phyloP scores from a whole-genome alignment of 169 alveolate genomes.

The Cryptosporidium baileyi region DNA sequence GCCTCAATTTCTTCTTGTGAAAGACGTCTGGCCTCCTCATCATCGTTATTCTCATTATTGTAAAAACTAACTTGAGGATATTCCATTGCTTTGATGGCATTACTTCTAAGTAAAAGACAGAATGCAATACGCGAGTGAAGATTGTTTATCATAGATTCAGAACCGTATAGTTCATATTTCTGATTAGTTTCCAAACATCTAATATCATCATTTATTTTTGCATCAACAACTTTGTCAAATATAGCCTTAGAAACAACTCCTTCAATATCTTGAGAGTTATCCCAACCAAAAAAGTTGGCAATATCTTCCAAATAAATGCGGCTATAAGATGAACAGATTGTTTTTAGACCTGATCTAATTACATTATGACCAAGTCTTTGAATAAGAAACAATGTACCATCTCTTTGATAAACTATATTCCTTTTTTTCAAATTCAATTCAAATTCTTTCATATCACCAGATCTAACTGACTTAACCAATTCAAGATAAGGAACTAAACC shows the following conservation, averaged over 20 bases:
- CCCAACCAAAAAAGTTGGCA: slow-evolving; percentile 88
- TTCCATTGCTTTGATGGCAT: slow-evolving; percentile 86
- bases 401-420: slow-evolving; percentile 80
- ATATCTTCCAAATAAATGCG: slow-evolving; percentile 88
- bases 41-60: neutral
- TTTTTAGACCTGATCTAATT: slow-evolving; percentile 92
- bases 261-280: slow-evolving; percentile 88
- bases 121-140: slow-evolving; percentile 91
- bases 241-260: slow-evolving; percentile 93
- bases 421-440: slow-evolving; percentile 80
- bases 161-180: slow-evolving; percentile 80
- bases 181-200: slow-evolving; percentile 80
- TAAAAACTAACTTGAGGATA: slow-evolving; percentile 2
- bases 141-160: slow-evolving; percentile 88
- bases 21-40: slow-evolving; percentile 56
- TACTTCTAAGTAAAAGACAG: slow-evolving; percentile 90
- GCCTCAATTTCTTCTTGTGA: slow-evolving; percentile 70
- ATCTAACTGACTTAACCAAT: slow-evolving; percentile 90
- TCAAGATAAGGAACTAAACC: slow-evolving; percentile 88
- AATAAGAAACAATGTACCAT: slow-evolving; percentile 88
- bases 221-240: slow-evolving; percentile 93
- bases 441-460: slow-evolving; percentile 91
- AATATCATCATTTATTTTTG: slow-evolving; percentile 90
- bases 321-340: slow-evolving; percentile 90
- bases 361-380: slow-evolving; percentile 93